Percentiles rank a stretch among this genome's conserved stretches.
phyloP scores from a whole-genome alignment of 352 stramenopile species.

The Phytopythium mirpurense region DNA sequence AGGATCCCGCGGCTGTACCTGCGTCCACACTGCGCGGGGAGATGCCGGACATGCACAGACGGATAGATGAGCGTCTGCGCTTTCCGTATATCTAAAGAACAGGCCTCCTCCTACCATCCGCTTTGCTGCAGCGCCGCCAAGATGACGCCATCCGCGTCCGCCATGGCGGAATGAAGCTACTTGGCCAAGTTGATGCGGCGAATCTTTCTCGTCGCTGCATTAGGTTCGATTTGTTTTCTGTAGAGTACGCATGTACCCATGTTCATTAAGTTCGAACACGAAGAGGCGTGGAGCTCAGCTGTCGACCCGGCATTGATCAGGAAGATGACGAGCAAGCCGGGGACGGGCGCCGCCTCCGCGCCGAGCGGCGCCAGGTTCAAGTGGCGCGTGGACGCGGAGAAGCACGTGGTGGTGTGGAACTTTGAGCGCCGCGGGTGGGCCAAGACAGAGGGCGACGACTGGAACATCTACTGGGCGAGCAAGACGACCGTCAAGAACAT shows the following conservation, averaged over 20 bases:
- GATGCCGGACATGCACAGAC: not conserved
- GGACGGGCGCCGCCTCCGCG: not conserved
- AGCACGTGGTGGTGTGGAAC: conserved; percentile 80
- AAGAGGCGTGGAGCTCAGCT: not conserved
- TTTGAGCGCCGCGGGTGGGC: conserved; percentile 82
- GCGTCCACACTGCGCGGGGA: conserved; percentile 1
- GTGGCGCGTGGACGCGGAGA: conserved; percentile 69
- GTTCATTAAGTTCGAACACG: not conserved
- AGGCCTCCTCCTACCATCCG: conserved; percentile 20
- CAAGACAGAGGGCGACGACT: conserved; percentile 84
- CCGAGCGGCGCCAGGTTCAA: conserved; percentile 28
- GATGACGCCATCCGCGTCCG: conserved; percentile 41
- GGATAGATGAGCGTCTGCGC: not conserved
- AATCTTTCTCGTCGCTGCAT: not conserved
- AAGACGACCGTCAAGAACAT: conserved; percentile 85
- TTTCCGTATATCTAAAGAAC: not conserved
- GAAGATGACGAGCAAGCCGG: not conserved
- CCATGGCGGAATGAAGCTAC: too few relatives aligned
- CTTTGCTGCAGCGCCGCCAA: conserved; percentile 45
- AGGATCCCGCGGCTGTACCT: conserved; percentile 1
- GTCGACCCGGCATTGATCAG: too few relatives aligned
- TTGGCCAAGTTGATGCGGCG: too few relatives aligned
- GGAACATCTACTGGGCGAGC: conserved; percentile 93
- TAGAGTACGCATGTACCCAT: conserved; percentile 3
- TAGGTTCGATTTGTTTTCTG: not conserved